Percentiles rank a stretch among this genome's conserved stretches.
These are phyloP conservation scores for Aquilaria yunnanensis DNA, from an alignment of 345 rosid species.

Conservation along the genomic window DNA sequence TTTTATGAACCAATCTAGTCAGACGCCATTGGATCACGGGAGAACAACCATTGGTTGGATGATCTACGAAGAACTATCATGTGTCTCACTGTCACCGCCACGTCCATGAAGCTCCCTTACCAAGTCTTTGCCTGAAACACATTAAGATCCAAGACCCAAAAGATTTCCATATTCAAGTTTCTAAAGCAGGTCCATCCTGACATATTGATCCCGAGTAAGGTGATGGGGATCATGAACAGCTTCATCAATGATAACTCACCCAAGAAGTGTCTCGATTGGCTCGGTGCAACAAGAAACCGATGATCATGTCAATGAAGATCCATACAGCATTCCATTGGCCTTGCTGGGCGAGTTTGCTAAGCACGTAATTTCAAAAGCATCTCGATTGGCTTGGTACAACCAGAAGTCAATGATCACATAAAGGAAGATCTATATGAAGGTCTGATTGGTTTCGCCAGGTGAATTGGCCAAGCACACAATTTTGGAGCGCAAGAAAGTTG, in stretches of 20 bases:
- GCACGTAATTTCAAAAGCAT: too few species aligned
- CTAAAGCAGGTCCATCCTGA: conserved; percentile 55
- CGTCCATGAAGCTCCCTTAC: too few species aligned
- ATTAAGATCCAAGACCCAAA: conserved; percentile 47
- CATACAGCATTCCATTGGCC: too few species aligned
- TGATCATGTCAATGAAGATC: too few species aligned
- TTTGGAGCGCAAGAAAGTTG: conserved; percentile 64
- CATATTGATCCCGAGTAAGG: conserved; percentile 59
- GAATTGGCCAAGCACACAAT: conserved; percentile 69
- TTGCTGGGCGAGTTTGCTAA: too few species aligned
- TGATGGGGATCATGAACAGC: conserved; percentile 74
- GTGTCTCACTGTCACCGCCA: too few species aligned
- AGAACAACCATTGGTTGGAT: too few species aligned
- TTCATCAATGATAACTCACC: conserved; percentile 61
- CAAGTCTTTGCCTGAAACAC: too few species aligned
- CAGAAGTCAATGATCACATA: conserved; percentile 53
- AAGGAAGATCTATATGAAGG: conserved; percentile 63
- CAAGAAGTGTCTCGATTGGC: conserved; percentile 59
- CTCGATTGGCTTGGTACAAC: too few species aligned
- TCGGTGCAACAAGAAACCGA: conserved; percentile 41
- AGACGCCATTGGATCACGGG: too few species aligned
- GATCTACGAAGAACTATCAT: too few species aligned
- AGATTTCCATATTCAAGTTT: conserved; percentile 66
- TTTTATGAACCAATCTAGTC: too few species aligned
- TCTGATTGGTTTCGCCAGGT: conserved; percentile 55